Evolutionary conservation across 768 basidiomycete species (phyloP).

Genomic region (Sarcodon sp.): DNA sequence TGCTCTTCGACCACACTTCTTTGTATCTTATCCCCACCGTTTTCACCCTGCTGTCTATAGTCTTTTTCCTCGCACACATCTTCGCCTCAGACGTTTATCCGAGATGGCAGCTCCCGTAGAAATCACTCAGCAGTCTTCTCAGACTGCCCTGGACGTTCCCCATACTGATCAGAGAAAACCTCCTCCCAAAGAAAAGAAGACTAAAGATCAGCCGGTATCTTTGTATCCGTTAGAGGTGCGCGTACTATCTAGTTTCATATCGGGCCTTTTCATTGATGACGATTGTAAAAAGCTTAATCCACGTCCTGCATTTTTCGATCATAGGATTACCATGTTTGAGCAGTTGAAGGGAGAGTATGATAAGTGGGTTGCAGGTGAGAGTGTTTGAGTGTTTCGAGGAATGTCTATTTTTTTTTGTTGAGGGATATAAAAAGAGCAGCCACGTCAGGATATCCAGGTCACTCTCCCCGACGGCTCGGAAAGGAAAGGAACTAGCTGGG

Average conservation of each 20-base stretch:
- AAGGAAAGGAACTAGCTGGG: slow-evolving; percentile 81
- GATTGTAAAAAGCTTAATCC: slow-evolving; percentile 51
- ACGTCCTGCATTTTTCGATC: slow-evolving; percentile 76
- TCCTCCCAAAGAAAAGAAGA: slow-evolving; percentile 36
- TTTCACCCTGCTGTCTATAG: not conserved
- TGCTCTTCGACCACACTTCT: too few species aligned
- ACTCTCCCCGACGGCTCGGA: slow-evolving; percentile 81
- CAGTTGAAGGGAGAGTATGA: slow-evolving; percentile 77
- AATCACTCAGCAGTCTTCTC: not conserved
- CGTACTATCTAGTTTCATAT: not conserved
- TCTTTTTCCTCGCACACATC: not conserved
- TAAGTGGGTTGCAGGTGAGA: slow-evolving; percentile 62
- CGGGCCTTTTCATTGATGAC: slow-evolving; percentile 4
- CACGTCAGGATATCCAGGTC: slow-evolving; percentile 71
- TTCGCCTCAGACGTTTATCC: not conserved
- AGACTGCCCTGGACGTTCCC: not conserved
- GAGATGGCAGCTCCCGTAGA: not conserved
- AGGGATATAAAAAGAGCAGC: slow-evolving; percentile 38
- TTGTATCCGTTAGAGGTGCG: slow-evolving; percentile 56
- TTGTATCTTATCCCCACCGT: not conserved
- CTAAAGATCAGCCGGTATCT: slow-evolving; percentile 21
- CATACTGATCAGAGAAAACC: slow-evolving; percentile 17
- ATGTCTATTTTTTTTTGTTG: not conserved
- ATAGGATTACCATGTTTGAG: slow-evolving; percentile 84
- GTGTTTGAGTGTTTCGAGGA: not conserved